Evolutionary conservation across 345 rosid species (phyloP).

Genomic region (Aegle marmelos): DNA sequence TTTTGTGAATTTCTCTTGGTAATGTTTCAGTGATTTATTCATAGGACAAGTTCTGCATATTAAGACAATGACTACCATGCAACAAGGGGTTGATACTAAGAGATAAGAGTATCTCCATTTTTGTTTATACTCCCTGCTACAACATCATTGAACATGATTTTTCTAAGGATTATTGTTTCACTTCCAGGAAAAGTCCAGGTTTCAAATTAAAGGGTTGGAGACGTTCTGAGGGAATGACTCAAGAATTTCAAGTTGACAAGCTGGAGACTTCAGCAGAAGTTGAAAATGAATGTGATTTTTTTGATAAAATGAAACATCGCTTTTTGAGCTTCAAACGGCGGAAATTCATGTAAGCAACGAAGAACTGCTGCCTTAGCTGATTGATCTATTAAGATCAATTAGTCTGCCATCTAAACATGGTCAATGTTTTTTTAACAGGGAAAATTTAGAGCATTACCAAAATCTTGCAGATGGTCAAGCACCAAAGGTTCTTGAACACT

Average conservation of each 20-base stretch:
- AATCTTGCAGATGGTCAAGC: conserved; percentile 70
- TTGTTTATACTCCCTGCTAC: conserved; percentile 8
- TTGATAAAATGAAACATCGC: conserved; percentile 60
- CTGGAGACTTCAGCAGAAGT: conserved; percentile 26
- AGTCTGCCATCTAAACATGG: conserved; percentile 13
- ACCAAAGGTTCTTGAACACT: conserved; percentile 53
- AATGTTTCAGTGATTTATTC: conserved; percentile 25
- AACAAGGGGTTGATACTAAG: conserved; percentile 30
- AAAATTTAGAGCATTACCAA: conserved; percentile 61
- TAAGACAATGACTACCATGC: conserved; percentile 35
- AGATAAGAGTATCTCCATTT: conserved; percentile 33
- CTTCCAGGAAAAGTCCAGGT: conserved; percentile 35
- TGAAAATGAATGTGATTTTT: conserved; percentile 34
- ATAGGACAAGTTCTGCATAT: conserved; percentile 28
- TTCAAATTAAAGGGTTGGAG: conserved; percentile 36
- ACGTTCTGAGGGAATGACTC: conserved; percentile 33
- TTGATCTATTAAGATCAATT: conserved; percentile 10
- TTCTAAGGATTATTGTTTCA: conserved; percentile 2
- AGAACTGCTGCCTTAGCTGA: neutral
- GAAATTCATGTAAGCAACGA: conserved; percentile 59
- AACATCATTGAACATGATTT: neutral
- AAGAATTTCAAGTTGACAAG: conserved; percentile 34
- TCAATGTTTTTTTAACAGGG: conserved; percentile 46
- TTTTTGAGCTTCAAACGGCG: conserved; percentile 69
- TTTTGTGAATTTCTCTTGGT: conserved; percentile 11